Percentiles rank a stretch among this genome's conserved stretches.
Conservation (phyloP, 495 filamentous ascomycete genomes). For the Neurospora sp. region DNA sequence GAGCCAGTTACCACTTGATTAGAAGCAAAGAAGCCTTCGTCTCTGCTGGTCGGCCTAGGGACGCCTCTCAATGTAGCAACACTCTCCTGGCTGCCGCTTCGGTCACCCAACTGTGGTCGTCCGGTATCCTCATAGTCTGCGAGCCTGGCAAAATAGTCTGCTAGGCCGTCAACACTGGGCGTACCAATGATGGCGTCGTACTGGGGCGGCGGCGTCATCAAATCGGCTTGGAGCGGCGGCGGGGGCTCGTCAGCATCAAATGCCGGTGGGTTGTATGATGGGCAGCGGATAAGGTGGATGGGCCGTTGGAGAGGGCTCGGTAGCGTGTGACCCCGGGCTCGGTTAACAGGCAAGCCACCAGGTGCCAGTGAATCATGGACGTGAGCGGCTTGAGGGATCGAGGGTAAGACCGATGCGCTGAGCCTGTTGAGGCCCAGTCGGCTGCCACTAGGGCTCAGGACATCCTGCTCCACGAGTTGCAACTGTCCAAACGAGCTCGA, state of each 20-base stretch:
- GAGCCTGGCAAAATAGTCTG: conserved; percentile 74
- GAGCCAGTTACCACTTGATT: background rate
- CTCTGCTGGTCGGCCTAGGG: background rate
- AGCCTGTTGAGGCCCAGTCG: conserved; percentile 14
- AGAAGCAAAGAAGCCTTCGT: background rate
- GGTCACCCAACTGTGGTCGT: conserved; percentile 2
- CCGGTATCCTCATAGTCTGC: conserved; percentile 33
- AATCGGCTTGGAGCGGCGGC: conserved; percentile 30
- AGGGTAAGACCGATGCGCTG: conserved; percentile 8
- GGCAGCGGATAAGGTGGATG: conserved; percentile 80
- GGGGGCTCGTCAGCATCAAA: conserved; percentile 87
- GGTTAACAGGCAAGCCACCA: conserved; percentile 1
- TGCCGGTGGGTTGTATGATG: conserved; percentile 81
- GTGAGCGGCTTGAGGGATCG: conserved; percentile 20
- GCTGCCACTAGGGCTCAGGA: conserved; percentile 2
- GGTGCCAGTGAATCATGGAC: conserved; percentile 6
- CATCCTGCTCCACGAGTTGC: conserved; percentile 16
- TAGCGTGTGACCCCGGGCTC: background rate
- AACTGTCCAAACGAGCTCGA: conserved; percentile 19
- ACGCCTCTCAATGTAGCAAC: background rate
- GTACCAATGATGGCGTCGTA: conserved; percentile 81
- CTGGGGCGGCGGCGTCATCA: conserved; percentile 77
- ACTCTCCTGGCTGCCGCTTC: background rate
- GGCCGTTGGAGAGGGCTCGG: conserved; percentile 40
- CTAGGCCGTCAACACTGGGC: conserved; percentile 66